A percentile compares a stretch with the other conserved stretches of the same genome.
phyloP scores from a whole-genome alignment of 768 basidiomycete species.

The Ramaria sp. region DNA sequence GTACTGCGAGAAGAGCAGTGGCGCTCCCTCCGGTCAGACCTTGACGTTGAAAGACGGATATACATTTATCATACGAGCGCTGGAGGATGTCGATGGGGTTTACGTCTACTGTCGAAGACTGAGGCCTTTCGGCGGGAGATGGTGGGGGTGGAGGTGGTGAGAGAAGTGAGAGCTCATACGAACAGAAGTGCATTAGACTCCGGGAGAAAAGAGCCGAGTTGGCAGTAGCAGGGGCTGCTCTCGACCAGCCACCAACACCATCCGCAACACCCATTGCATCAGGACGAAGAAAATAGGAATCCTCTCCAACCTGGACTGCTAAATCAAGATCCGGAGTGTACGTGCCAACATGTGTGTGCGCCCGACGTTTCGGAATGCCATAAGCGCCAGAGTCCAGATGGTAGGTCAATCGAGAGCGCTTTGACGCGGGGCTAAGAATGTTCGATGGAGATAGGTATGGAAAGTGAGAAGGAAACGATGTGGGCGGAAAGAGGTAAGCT shows the following conservation, averaged over 20 bases:
- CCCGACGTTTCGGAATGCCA: slow-evolving; percentile 65
- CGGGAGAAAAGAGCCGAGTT: slow-evolving; percentile 39
- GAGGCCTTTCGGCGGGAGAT: slow-evolving; percentile 12
- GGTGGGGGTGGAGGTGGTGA: background rate
- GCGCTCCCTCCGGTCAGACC: slow-evolving; percentile 19
- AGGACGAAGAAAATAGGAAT: slow-evolving; percentile 74
- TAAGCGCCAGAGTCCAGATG: slow-evolving; percentile 73
- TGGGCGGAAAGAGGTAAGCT: background rate
- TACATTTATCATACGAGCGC: slow-evolving; percentile 13
- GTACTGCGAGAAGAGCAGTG: slow-evolving; percentile 30
- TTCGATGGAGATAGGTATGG: background rate
- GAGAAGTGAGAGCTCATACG: slow-evolving; percentile 39
- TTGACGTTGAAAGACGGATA: slow-evolving; percentile 8
- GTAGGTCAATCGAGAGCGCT: slow-evolving; percentile 16
- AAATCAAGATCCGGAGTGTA: slow-evolving; percentile 29
- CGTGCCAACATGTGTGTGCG: slow-evolving; percentile 15
- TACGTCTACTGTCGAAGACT: slow-evolving; percentile 11
- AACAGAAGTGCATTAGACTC: slow-evolving; percentile 79
- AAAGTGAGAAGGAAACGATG: slow-evolving; percentile 2
- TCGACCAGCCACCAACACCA: slow-evolving; percentile 88
- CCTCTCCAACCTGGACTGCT: slow-evolving; percentile 81
- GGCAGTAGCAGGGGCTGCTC: slow-evolving; percentile 49
- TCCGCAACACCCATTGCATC: slow-evolving; percentile 93
- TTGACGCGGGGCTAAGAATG: background rate
- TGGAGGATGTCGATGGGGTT: slow-evolving; percentile 35